Base-by-base conservation (phyloP, 2,329 filamentous ascomycete species). In the Chaetomiaceae sp. region DNA sequence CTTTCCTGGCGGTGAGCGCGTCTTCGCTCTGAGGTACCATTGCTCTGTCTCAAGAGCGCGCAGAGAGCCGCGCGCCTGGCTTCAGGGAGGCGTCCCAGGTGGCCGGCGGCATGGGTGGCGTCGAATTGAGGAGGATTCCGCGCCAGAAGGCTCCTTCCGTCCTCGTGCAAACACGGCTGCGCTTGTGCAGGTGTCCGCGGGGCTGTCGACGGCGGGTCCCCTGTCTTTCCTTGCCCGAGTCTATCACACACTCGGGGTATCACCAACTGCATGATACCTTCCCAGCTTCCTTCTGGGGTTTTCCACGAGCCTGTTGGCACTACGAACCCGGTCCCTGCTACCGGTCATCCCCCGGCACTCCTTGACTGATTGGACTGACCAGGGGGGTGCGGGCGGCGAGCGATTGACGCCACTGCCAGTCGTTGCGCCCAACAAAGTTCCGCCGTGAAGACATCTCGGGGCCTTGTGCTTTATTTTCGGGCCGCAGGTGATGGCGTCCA, bases 201-300 rank as follows among this genome's bases (percentile, higher is more conserved):
- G 30, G 17, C 19, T 7, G 17, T 33, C 18, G 18, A 32, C 11
- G n/a, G 8, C 33, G 8, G 29, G 14, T n/a, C 27, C 46, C 39
- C 18, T 43, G 48, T 20, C 17, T 49, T 24, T 44, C 22, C 14
- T 10, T 36, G 26, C 14, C 18, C 30, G 41, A 29, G 26, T 46
- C 26, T 42, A 29, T 45, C 49, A 49, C 49, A 42, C 45, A 38
- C 11, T n/a, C 18, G 33, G 43, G 17, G 19, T 27, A 45, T 35
- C 26, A 20, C 39, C 38, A 39, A 49, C 49, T 37, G 34, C 37
- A 46, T 42, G 20, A n/a, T 35, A 11, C 14, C 12, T 32, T 6
- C 8, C 22, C 33, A n/a, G n/a, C n/a, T 39, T 17, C 30, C 38
- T 39, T 45, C 36, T 20, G 27, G 19, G 38, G 11, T 14, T 30